A percentile compares a stretch with the other conserved stretches of the same genome.
Conservation (phyloP, 2,329 filamentous ascomycete species). For the Microsporum audouinii region DNA sequence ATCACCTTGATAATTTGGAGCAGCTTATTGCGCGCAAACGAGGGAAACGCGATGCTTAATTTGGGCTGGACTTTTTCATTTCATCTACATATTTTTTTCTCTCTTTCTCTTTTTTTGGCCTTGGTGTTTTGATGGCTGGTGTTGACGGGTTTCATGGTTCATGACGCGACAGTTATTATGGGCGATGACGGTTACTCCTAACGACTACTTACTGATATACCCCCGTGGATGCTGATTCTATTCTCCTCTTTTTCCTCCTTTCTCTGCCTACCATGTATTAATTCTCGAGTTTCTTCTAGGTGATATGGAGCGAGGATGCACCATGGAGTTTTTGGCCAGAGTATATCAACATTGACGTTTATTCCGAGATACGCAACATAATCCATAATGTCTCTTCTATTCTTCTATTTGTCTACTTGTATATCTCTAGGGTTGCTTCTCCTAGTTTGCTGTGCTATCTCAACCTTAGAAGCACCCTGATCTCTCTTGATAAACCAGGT, state of each 20-base stretch:
- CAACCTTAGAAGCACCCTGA: too few species aligned
- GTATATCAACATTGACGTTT: not conserved
- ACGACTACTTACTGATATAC: not conserved
- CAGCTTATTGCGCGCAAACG: conserved; percentile 50
- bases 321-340: not conserved
- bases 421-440: too few species aligned
- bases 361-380: not conserved
- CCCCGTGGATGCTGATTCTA: not conserved
- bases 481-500: too few species aligned
- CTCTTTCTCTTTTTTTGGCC: not conserved
- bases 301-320: not conserved
- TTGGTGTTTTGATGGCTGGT: not conserved
- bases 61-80: not conserved
- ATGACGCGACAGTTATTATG: not conserved
- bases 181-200: not conserved
- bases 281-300: not conserved
- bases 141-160: not conserved
- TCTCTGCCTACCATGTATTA: not conserved
- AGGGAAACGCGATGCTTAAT: conserved; percentile 4
- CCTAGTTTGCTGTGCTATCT: too few species aligned
- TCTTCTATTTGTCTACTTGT: not conserved
- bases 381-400: not conserved
- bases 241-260: not conserved
- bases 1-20: conserved; percentile 52
- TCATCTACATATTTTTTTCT: not conserved